A percentile compares a stretch with the other conserved stretches of the same genome.
Conservation (phyloP, 768 basidiomycete genomes). For the Tricholoma furcatifolium region DNA sequence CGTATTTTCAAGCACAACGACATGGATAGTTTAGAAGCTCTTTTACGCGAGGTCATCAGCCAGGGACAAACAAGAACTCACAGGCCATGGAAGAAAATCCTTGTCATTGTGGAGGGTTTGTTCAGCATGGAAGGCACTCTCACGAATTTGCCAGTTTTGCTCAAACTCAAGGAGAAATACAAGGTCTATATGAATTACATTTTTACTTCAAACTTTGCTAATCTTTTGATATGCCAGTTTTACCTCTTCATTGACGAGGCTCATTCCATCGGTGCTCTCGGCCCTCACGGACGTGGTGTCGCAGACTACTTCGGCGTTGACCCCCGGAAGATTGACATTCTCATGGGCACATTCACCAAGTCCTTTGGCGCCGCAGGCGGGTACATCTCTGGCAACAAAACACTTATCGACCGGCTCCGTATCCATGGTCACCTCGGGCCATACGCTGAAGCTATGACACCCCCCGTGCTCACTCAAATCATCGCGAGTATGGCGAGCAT, state of each 20-base stretch:
- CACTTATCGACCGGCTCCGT: conserved; percentile 79
- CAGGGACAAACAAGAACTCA: conserved; percentile 98
- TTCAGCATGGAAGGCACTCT: conserved; percentile 99
- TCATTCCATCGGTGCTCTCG: conserved; percentile 94
- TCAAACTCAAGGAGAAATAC: conserved; percentile 91
- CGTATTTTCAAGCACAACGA: conserved; percentile 98
- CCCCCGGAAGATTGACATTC: conserved; percentile 80
- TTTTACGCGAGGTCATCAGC: conserved; percentile 88
- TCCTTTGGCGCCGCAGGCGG: conserved; percentile 94
- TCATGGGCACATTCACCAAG: conserved; percentile 99
- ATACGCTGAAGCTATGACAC: conserved; percentile 90
- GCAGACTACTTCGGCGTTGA: conserved; percentile 90
- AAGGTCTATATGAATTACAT: conserved; percentile 57
- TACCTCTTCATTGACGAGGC: conserved; percentile 96
- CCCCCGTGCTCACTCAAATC: conserved; percentile 88
- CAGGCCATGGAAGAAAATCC: conserved; percentile 98
- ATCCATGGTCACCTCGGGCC: conserved; percentile 75
- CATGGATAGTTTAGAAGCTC: conserved; percentile 74
- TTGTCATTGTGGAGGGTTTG: conserved; percentile 91
- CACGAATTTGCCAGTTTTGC: conserved; percentile 75
- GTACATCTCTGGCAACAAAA: conserved; percentile 85
- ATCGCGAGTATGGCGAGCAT: conserved; percentile 93
- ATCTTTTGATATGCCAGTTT: conserved; percentile 54
- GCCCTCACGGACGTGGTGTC: conserved; percentile 92
- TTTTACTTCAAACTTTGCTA: not conserved